phyloP scores from a whole-genome alignment of 768 basidiomycete species.

The Lenzites betulinus region DNA sequence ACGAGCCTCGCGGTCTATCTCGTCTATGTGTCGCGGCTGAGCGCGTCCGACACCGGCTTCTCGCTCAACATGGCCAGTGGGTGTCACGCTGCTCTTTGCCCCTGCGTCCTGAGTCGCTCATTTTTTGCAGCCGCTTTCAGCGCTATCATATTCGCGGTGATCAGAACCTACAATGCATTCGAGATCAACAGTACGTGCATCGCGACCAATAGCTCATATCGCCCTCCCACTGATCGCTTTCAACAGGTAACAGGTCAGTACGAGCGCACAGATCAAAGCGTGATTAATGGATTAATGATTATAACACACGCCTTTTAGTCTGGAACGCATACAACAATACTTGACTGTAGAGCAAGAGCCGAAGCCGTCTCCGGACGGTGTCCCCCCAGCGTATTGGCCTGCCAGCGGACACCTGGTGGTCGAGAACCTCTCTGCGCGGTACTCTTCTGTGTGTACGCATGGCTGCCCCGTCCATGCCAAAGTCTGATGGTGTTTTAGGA shows the following conservation, averaged over 20 bases:
- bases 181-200: conserved; percentile 42
- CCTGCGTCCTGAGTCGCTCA: too few relatives aligned
- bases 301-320: conserved; percentile 32
- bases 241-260: conserved; percentile 5
- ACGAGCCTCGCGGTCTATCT: conserved; percentile 56
- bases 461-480: too few relatives aligned
- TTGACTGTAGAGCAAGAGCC: conserved; percentile 56
- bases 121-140: conserved; percentile 57
- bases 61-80: conserved; percentile 54
- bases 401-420: conserved; percentile 52
- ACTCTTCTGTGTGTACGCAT: too few relatives aligned
- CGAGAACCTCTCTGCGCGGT: conserved; percentile 52
- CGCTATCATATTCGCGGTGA: conserved; percentile 49
- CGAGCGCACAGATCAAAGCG: too few relatives aligned
- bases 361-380: conserved; percentile 28
- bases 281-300: too few relatives aligned
- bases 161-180: conserved; percentile 42
- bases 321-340: conserved; percentile 56
- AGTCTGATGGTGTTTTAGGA: too few relatives aligned
- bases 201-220: conserved; percentile 8
- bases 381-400: conserved; percentile 66
- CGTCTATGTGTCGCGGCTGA: conserved; percentile 40
- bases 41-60: conserved; percentile 50
- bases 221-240: conserved; percentile 21
- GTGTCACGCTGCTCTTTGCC: conserved; percentile 8